Percentiles rank a stretch among this genome's conserved stretches.
Conservation (phyloP, 192 early-diverging fungal genomes). For the Entomortierella parvispora region DNA sequence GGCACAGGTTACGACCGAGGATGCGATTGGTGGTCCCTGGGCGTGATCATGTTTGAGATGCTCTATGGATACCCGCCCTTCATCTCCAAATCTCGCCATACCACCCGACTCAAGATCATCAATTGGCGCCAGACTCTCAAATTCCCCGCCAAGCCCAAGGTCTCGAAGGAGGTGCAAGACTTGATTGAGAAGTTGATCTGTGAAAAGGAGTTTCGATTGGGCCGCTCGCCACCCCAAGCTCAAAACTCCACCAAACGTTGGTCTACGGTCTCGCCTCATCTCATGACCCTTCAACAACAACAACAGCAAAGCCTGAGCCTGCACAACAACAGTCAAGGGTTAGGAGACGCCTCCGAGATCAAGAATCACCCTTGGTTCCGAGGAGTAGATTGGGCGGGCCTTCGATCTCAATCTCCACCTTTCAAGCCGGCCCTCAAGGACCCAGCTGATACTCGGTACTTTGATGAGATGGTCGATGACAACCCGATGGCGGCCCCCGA, state of each 20-base stretch:
- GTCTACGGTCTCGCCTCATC: conserved; percentile 46
- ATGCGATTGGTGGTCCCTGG: conserved; percentile 82
- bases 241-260: conserved; percentile 41
- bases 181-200: conserved; percentile 68
- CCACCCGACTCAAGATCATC: conserved; percentile 75
- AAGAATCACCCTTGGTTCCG: conserved; percentile 81
- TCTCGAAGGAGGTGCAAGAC: conserved; percentile 67
- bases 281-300: conserved; percentile 33
- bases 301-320: conserved; percentile 34
- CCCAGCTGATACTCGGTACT: conserved; percentile 91
- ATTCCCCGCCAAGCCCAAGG: conserved; percentile 65
- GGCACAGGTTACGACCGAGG: conserved; percentile 55
- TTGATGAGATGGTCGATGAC: conserved; percentile 72
- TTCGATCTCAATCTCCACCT: conserved; percentile 69
- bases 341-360: conserved; percentile 77
- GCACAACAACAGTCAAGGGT: conserved; percentile 40
- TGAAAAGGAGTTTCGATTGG: conserved; percentile 67
- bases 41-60: conserved; percentile 81
- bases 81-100: conserved; percentile 62
- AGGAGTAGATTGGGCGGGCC: conserved; percentile 75
- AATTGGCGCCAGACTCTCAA: conserved; percentile 69
- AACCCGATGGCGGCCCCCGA: conserved; percentile 57
- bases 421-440: conserved; percentile 85
- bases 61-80: conserved; percentile 79
- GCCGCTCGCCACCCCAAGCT: conserved; percentile 33